Base-by-base conservation (phyloP, 1,139 yeast species). In the Lodderomyces elongisporus region DNA sequence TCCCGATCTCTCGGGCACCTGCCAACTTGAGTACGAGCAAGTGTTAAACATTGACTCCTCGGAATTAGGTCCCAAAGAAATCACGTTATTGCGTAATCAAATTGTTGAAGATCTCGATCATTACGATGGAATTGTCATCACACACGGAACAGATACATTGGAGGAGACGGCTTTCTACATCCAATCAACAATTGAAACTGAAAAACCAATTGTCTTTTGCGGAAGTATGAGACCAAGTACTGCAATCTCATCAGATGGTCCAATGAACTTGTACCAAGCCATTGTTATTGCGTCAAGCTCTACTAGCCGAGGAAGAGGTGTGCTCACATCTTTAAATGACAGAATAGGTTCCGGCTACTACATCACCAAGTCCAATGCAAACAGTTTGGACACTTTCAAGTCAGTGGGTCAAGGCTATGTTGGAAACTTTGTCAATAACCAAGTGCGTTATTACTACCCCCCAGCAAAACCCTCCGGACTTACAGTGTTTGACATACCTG, bases 201-300 rank as follows among this genome's bases (percentile, higher is more conserved):
- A 63, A 32, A 74, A 77, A 38, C 85, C 85, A 2, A 71, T 79
- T 32, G 85, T 79, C 4, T 58, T 79, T 52, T 79, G 84, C 39
- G 87, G 87, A 1, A 74, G 82, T 2, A 79, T 79, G 87, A 66
- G 87, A 46, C 87, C 87, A 1, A 74, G 81, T 6, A 76, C 84
- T 2, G 76, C 81, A 21, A 71, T 79, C 31, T 76, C 83, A 2
- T 77, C 83, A 5, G 87, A 79, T 49, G 85, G 85, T 2, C 81
- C 84, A 4, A 78, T 79, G 79, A 79, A 79, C 52, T 56, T 79
- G 38, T 79, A 78, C 49, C 85, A 79, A 49, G 84, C 85, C 1
- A 77, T 78, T 34, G 73, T 75, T 9, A 77, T 79, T 30, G 83
- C 87, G 4, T 60, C 82, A 0, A 57, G 64, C 41, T 54, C 57